A percentile compares a stretch with the other conserved stretches of the same genome.
phyloP scores from a whole-genome alignment of 257 asterid species.

The Nicotiana sylvestris region DNA sequence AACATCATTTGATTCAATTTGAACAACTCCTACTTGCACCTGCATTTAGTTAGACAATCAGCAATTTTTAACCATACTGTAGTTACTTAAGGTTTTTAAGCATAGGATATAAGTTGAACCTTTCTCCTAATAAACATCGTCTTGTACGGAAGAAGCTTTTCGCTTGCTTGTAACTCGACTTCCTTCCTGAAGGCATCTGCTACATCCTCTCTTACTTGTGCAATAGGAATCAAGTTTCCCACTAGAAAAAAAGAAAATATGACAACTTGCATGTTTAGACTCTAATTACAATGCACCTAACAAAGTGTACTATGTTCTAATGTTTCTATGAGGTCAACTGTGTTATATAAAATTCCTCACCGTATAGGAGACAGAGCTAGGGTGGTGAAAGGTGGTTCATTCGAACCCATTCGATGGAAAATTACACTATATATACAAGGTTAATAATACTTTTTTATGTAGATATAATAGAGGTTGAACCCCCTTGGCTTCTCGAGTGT shows the following conservation, averaged over 20 bases:
- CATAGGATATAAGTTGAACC: constrained; percentile 24
- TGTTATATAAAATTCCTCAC: not conserved
- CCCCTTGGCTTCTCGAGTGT: too few species aligned
- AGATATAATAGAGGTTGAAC: too few species aligned
- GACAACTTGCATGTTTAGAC: not conserved
- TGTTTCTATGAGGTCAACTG: not conserved
- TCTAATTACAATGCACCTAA: not conserved
- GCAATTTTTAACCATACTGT: not conserved
- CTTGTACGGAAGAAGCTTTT: constrained; percentile 73
- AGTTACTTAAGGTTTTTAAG: not conserved
- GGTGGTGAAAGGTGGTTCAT: too few species aligned
- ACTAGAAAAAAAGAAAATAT: constrained; percentile 29
- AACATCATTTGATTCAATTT: constrained; percentile 75
- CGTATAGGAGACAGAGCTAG: too few species aligned
- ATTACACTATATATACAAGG: too few species aligned
- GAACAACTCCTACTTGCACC: constrained; percentile 72
- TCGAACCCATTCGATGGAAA: too few species aligned
- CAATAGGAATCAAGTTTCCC: constrained; percentile 71
- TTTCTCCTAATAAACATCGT: constrained; percentile 52
- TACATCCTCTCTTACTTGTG: constrained; percentile 74
- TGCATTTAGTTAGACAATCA: constrained; percentile 21
- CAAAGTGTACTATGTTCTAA: not conserved
- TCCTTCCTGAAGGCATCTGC: constrained; percentile 70
- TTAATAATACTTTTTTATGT: too few species aligned
- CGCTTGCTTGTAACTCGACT: constrained; percentile 54